Base-by-base conservation (phyloP, 1,139 yeast species). In the Keqinozyma sinolaborantium region DNA sequence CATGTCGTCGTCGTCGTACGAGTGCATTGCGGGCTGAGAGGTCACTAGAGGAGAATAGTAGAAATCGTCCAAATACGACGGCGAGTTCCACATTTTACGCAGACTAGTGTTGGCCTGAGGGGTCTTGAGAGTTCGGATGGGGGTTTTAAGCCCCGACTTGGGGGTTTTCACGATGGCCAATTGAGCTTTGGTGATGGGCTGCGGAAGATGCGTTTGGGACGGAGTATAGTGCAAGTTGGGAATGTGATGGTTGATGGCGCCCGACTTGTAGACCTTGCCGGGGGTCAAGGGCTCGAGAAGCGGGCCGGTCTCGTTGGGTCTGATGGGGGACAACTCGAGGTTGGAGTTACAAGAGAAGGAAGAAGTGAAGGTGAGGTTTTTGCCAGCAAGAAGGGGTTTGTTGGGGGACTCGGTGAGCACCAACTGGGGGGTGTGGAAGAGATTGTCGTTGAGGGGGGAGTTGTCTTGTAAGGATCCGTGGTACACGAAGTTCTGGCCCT, bases 271-370 rank as follows among this genome's bases (percentile, higher is more conserved):
- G 20, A 44, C 42, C 29, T 59, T 56, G 8, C 68, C 70, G 4
- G 80, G 78, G 13, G 77, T 70, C 24, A 71, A 50, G 14, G 83
- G 82, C 48, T 76, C 82, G 30, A 79, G 58, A 30, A 79, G 58
- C 3, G 85, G 84, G 2, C 85, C 85, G 2, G 84, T 67, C 51
- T 75, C 78, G 45, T 64, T 61, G 6, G 73, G 65, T 37, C 75
- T 64, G 24, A 77, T 50, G 10, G 86, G 86, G 14, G 82, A 76
- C 16, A 79, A 53, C 47, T 79, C 85, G 43, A 79, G 69, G 47
- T 75, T 79, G 15, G 83, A 75, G 42, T 68, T 73, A 45, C 83
- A 77, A 48, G 82, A 77, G 51, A 79, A 79, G n/a, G 83, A 76
- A 10, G 83, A 77, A 15, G 73, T 65, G 42, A 64, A 68, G 4